Percentiles rank a stretch among this genome's conserved stretches.
Evolutionary conservation across 2,329 filamentous ascomycete genomes (phyloP).

Genomic region (Dactylellina leptospora): DNA sequence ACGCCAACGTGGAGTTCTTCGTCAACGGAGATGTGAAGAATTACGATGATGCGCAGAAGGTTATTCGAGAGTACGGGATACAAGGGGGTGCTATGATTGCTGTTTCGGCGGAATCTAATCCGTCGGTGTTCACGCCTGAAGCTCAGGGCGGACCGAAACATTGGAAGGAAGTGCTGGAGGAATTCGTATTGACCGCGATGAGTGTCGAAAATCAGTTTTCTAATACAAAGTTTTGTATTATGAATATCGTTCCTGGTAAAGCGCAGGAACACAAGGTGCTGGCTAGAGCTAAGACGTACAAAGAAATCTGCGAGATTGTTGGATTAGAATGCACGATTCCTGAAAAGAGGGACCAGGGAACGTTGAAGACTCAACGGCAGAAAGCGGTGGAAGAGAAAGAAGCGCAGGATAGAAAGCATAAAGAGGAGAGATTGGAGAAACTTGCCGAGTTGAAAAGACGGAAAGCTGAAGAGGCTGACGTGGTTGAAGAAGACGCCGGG

Average conservation of each 20-base stretch:
- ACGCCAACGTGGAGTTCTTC: slow-evolving; percentile 86
- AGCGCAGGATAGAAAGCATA: slow-evolving; percentile 35
- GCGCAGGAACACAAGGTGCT: slow-evolving; percentile 72
- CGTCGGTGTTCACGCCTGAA: slow-evolving; percentile 79
- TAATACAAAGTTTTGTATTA: slow-evolving; percentile 82
- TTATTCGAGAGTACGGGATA: slow-evolving; percentile 81
- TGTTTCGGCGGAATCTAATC: slow-evolving; percentile 87
- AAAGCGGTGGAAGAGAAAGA: slow-evolving; percentile 38
- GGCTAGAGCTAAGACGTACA: slow-evolving; percentile 74
- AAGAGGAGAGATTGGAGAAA: slow-evolving; percentile 49
- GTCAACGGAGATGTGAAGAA: slow-evolving; percentile 93
- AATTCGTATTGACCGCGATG: slow-evolving; percentile 77
- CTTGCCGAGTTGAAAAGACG: slow-evolving; percentile 58
- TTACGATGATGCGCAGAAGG: slow-evolving; percentile 74
- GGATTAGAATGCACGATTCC: slow-evolving; percentile 71
- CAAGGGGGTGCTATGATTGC: slow-evolving; percentile 95
- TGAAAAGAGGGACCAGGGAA: slow-evolving; percentile 70
- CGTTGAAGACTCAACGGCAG: slow-evolving; percentile 36
- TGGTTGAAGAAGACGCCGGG: neutral
- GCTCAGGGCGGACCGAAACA: slow-evolving; percentile 73
- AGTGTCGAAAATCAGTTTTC: slow-evolving; percentile 84
- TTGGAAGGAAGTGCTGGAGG: slow-evolving; percentile 80
- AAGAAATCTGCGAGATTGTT: slow-evolving; percentile 72
- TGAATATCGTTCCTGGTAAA: slow-evolving; percentile 82
- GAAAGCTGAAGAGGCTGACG: slow-evolving; percentile 55